These are phyloP conservation scores for Pseudofabraea citricarpa DNA, from an alignment of 2,329 filamentous ascomycete species.

Conservation along the genomic window DNA sequence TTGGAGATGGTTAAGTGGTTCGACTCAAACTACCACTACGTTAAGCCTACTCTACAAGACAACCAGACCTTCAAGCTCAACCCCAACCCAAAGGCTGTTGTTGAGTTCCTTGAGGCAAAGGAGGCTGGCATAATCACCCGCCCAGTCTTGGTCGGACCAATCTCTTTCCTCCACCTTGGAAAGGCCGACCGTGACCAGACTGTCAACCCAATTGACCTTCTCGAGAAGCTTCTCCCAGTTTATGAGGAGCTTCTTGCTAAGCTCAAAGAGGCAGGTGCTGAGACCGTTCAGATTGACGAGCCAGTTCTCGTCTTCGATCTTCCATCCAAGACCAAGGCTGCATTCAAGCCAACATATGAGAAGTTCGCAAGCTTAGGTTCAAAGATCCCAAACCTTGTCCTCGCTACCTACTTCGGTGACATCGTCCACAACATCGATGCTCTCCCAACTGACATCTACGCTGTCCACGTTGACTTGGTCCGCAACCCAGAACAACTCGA, in stretches of 20 bases:
- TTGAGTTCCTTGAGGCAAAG: slow-evolving; percentile 96
- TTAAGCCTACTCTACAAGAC: slow-evolving; percentile 97
- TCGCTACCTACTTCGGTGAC: slow-evolving; percentile 99
- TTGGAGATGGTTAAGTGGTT: slow-evolving; percentile 99
- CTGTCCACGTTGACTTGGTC: slow-evolving; percentile 91
- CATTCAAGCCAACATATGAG: slow-evolving; percentile 97
- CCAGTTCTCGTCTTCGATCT: slow-evolving; percentile 95
- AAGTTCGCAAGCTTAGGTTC: slow-evolving; percentile 72
- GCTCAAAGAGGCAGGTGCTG: slow-evolving; percentile 93
- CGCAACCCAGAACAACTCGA: slow-evolving; percentile 97
- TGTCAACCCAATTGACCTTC: slow-evolving; percentile 88
- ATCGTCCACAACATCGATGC: slow-evolving; percentile 98
- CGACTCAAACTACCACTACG: slow-evolving; percentile 99
- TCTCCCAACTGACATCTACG: slow-evolving; percentile 74
- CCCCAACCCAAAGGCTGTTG: slow-evolving; percentile 85
- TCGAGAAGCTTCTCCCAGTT: slow-evolving; percentile 88
- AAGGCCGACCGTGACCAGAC: slow-evolving; percentile 96
- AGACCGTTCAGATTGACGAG: slow-evolving; percentile 98
- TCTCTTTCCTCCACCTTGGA: slow-evolving; percentile 95
- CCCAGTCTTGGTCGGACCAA: slow-evolving; percentile 90
- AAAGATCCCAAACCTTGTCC: slow-evolving; percentile 80
- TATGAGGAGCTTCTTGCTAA: slow-evolving; percentile 89
- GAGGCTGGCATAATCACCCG: slow-evolving; percentile 89
- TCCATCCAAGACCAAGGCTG: slow-evolving; percentile 81
- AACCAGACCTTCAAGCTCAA: slow-evolving; percentile 92